These are phyloP conservation scores for Suillus weaverae DNA, from an alignment of 768 basidiomycete species.

Conservation along the genomic window DNA sequence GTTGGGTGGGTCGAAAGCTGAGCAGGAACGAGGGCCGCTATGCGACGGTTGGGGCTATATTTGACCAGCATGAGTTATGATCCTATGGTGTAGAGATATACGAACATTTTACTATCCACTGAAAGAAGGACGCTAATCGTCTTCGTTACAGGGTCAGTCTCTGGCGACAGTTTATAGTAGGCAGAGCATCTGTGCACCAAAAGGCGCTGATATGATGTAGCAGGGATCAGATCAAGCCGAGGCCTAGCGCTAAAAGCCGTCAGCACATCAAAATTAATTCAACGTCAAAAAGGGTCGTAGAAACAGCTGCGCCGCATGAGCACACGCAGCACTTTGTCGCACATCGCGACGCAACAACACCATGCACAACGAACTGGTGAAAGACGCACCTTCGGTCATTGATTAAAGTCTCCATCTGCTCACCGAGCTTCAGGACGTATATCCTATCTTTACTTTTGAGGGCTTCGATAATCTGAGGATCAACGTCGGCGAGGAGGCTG, in stretches of 20 bases:
- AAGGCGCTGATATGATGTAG: conserved; percentile 81
- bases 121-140: conserved; percentile 57
- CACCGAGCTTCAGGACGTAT: conserved; percentile 86
- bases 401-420: conserved; percentile 80
- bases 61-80: conserved; percentile 17
- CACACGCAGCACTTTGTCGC: neutral
- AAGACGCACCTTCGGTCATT: conserved; percentile 64
- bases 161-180: conserved; percentile 74
- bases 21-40: conserved; percentile 76
- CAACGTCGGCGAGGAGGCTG: conserved; percentile 47
- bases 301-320: conserved; percentile 6
- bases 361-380: conserved; percentile 12
- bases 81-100: conserved; percentile 11
- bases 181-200: conserved; percentile 84
- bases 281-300: neutral
- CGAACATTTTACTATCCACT: conserved; percentile 76
- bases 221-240: conserved; percentile 65
- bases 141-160: conserved; percentile 65
- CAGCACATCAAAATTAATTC: conserved; percentile 18
- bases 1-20: conserved; percentile 71
- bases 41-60: conserved; percentile 63
- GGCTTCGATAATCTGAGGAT: conserved; percentile 82
- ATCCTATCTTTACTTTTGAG: conserved; percentile 86
- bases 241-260: conserved; percentile 40
- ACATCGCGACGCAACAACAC: conserved; percentile 5